phyloP scores from a whole-genome alignment of 2,329 filamentous ascomycete genomes.

The Curvularia spicifera region DNA sequence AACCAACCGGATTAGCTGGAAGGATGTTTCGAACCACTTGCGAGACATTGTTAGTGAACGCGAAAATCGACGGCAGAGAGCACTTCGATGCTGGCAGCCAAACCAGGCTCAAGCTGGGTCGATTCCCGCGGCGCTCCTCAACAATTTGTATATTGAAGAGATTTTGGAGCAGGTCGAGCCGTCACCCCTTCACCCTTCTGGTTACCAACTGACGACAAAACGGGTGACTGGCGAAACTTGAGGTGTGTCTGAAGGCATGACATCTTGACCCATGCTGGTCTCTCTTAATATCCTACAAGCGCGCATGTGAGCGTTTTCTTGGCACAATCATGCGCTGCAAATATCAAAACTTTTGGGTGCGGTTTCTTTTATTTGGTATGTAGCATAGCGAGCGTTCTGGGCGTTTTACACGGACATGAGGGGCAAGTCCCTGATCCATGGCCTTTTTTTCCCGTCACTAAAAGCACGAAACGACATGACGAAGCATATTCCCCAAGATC shows the following conservation, averaged over 20 bases:
- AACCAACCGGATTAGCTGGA: slow-evolving; percentile 53
- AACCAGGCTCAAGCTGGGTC: slow-evolving; percentile 30
- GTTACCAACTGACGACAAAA: slow-evolving; percentile 41
- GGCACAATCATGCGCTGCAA: slow-evolving; percentile 10
- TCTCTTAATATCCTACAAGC: slow-evolving; percentile 1
- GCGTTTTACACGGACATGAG: slow-evolving; percentile 39
- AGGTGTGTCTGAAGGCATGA: slow-evolving; percentile 6
- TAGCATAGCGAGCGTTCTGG: slow-evolving; percentile 48
- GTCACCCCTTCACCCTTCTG: slow-evolving; percentile 47
- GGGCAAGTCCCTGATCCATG: slow-evolving; percentile 21
- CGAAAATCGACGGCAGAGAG: slow-evolving; percentile 49
- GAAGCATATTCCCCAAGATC: slow-evolving; percentile 39
- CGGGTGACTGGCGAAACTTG: slow-evolving; percentile 19
- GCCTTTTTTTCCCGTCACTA: slow-evolving; percentile 24
- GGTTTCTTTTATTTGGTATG: slow-evolving; percentile 33
- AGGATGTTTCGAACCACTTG: slow-evolving; percentile 50
- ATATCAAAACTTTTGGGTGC: slow-evolving; percentile 23
- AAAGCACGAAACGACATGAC: slow-evolving; percentile 42
- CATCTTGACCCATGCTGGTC: not conserved
- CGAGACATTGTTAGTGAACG: slow-evolving; percentile 54
- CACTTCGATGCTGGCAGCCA: slow-evolving; percentile 30
- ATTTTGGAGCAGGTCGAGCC: slow-evolving; percentile 47
- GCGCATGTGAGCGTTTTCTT: slow-evolving; percentile 15
- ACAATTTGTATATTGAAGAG: slow-evolving; percentile 43
- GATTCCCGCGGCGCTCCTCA: slow-evolving; percentile 28